Conservation (phyloP, 768 basidiomycete species). For the Leccinum incarnatum region DNA sequence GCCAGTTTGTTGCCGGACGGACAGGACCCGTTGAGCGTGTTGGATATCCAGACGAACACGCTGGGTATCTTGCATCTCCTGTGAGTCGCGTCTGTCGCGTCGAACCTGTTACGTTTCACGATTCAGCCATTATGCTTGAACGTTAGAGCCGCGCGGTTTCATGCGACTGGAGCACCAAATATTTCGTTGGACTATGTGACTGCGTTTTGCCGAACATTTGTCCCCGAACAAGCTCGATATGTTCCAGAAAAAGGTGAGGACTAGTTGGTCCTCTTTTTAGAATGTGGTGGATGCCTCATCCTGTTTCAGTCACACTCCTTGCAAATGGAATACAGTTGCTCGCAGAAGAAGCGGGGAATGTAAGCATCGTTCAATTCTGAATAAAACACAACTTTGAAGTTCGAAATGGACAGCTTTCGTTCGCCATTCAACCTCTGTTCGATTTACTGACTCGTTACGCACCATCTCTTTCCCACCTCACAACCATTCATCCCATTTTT, state of each 20-base stretch:
- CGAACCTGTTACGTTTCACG: not conserved
- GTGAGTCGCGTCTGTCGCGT: conserved; percentile 40
- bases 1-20: conserved; percentile 53
- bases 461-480: conserved; percentile 54
- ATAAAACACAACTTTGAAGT: conserved; percentile 10
- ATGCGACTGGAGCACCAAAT: conserved; percentile 33
- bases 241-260: conserved; percentile 66
- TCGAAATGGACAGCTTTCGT: conserved; percentile 34
- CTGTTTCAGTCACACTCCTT: conserved; percentile 54
- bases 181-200: conserved; percentile 44
- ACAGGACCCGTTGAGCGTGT: conserved; percentile 62
- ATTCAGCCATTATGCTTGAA: not conserved
- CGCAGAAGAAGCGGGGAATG: conserved; percentile 49
- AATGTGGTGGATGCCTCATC: conserved; percentile 2
- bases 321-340: conserved; percentile 60
- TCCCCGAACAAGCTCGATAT: conserved; percentile 58
- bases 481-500: conserved; percentile 68
- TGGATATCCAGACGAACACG: conserved; percentile 57
- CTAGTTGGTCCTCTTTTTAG: not conserved
- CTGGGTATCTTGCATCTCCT: conserved; percentile 70
- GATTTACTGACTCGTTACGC: conserved; percentile 63
- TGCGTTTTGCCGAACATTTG: conserved; percentile 62
- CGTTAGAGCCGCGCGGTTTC: conserved; percentile 58
- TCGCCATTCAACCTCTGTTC: conserved; percentile 57
- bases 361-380: conserved; percentile 32